Evolutionary conservation across 2,329 filamentous ascomycete genomes (phyloP).

Genomic region (Talaromyces islandicus): DNA sequence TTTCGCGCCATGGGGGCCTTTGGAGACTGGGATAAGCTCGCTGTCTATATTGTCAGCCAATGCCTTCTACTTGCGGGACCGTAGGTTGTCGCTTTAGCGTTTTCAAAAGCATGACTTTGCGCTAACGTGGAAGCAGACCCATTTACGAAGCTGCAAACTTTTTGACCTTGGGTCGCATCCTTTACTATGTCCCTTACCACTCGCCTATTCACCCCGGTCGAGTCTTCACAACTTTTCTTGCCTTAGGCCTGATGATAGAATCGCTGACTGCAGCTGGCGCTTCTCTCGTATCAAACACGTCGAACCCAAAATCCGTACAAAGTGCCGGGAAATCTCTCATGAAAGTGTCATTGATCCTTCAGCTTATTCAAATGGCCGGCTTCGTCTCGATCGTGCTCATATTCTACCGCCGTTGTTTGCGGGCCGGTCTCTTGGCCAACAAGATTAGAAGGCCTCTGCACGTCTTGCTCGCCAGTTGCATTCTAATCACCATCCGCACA

Average conservation of each 20-base stretch:
- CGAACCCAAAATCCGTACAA: slow-evolving; percentile 28
- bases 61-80: slow-evolving; percentile 36
- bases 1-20: slow-evolving; percentile 31
- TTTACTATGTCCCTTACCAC: slow-evolving; percentile 46
- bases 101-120: neutral
- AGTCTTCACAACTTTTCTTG: slow-evolving; percentile 54
- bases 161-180: slow-evolving; percentile 47
- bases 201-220: slow-evolving; percentile 49
- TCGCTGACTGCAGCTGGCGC: slow-evolving; percentile 47
- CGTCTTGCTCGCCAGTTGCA: slow-evolving; percentile 36
- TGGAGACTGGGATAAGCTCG: slow-evolving; percentile 29
- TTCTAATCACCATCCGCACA: slow-evolving; percentile 40
- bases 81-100: slow-evolving; percentile 17
- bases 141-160: slow-evolving; percentile 45
- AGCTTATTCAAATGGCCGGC: slow-evolving; percentile 45
- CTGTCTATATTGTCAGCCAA: slow-evolving; percentile 32
- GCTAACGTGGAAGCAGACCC: slow-evolving; percentile 19
- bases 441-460: slow-evolving; percentile 38
- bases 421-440: slow-evolving; percentile 33
- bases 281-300: slow-evolving; percentile 37
- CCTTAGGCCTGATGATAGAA: slow-evolving; percentile 45
- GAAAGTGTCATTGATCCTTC: slow-evolving; percentile 45
- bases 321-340: slow-evolving; percentile 41
- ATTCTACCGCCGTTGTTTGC: slow-evolving; percentile 42
- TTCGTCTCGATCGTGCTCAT: slow-evolving; percentile 43